Evolutionary conservation across 2,329 filamentous ascomycete species (phyloP).

Genomic region (Ramularia endophylla): DNA sequence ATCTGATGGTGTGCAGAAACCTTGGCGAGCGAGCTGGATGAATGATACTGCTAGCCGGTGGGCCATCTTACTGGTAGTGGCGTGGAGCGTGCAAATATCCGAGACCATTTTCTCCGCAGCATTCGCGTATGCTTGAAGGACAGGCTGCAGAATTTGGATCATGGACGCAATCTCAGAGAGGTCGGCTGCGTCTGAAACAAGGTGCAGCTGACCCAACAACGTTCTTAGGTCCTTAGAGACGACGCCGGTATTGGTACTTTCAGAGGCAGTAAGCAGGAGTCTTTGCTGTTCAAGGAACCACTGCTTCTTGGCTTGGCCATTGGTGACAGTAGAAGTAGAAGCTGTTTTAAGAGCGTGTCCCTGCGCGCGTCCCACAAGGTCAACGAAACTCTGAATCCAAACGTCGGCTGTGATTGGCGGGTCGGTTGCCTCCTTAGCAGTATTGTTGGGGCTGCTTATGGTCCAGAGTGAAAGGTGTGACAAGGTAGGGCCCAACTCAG

Average conservation of each 20-base stretch:
- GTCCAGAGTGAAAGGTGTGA: slow-evolving; percentile 22
- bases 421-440: no score
- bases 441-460: background rate
- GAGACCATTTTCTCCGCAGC: slow-evolving; percentile 55
- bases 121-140: slow-evolving; percentile 65
- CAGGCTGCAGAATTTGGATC: slow-evolving; percentile 48
- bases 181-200: background rate
- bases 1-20: slow-evolving; percentile 87
- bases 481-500: slow-evolving; percentile 21
- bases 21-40: slow-evolving; percentile 69
- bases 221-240: background rate
- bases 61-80: slow-evolving; percentile 65
- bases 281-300: slow-evolving; percentile 48
- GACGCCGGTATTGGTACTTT: background rate
- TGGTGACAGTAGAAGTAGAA: slow-evolving; percentile 49
- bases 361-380: background rate
- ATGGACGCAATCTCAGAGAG: slow-evolving; percentile 2
- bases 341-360: background rate
- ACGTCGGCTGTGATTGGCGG: background rate
- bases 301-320: slow-evolving; percentile 51
- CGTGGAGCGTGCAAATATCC: slow-evolving; percentile 60
- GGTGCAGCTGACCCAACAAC: background rate
- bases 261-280: slow-evolving; percentile 1
- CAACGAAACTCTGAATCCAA: background rate
- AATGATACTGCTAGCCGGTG: slow-evolving; percentile 73